Evolutionary conservation across 1,139 yeast genomes (phyloP), one percentile per base, ranked within the genome.

Genomic region (Debaryomycetaceae sp.): DNA sequence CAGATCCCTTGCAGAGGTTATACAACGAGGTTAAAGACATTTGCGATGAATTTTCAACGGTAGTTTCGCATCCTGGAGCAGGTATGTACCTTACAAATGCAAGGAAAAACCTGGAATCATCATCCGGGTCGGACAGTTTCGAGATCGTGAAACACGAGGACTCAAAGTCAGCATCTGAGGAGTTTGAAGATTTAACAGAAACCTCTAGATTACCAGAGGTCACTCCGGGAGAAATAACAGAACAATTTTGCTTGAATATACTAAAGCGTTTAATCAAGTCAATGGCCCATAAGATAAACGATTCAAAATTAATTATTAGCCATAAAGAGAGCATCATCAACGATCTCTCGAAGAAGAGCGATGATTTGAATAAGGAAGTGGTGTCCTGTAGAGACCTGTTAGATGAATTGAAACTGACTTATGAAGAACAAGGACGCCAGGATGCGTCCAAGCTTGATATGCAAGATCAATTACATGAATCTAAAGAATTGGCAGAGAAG

Each of bases 111-210:
- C 34, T 34, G 29, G 40, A 29, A 7, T 37, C 37, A 20, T 23
- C n/a, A 24, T 42, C 44, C 11, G 31, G 31, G 11, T 27, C 31
- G 4, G 31, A 34, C 8, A 17, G 36, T 34, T 42, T 38, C 31
- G 45, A 42, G 27, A 7, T 42, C 6, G 39, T 42, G 2, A 42
- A 42, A 24, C 38, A 38, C 36, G 29, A 34, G n/a, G 45, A 38
- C 9, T 22, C 33, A n/a, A 38, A 38, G 13, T 37, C 34, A 8
- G 38, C 44, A 13, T 38, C 41, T n/a, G 44, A 42, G 35, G 44
- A 42, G n/a, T 42, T 42, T 20, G 44, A 42, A 24, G 44, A 42
- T 27, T 24, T 35, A 11, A 27, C 31, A 7, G 11, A 27, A 7
- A 3, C 31, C 11, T 17, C 13, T 20, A 40, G 13, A 29, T 20